A percentile compares a stretch with the other conserved stretches of the same genome.
Evolutionary conservation across 169 alveolate genomes (phyloP).

Genomic region (Blepharisma undulans): DNA sequence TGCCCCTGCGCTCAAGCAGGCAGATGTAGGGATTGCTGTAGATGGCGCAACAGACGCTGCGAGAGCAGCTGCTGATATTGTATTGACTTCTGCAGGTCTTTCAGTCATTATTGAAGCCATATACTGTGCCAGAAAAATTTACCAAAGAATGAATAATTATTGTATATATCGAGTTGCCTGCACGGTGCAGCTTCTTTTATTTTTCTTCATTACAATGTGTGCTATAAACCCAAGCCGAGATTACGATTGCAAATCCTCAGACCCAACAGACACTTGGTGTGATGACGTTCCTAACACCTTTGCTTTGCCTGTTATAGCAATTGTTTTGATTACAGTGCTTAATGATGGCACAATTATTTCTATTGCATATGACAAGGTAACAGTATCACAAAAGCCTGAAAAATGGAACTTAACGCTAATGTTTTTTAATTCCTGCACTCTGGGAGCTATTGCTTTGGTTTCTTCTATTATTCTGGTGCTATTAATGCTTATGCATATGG

Average conservation of each 20-base stretch:
- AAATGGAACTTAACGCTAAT: slow-evolving; percentile 21
- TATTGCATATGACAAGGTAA: slow-evolving; percentile 33
- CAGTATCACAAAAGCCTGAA: slow-evolving; percentile 18
- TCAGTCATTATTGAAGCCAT: slow-evolving; percentile 78
- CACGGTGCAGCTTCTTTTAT: slow-evolving; percentile 49
- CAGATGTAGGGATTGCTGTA: slow-evolving; percentile 70
- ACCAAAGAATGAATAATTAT: slow-evolving; percentile 83
- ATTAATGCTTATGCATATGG: background rate
- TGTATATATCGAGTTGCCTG: slow-evolving; percentile 61
- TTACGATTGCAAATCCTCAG: background rate
- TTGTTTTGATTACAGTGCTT: slow-evolving; percentile 22
- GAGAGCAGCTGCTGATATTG: slow-evolving; percentile 81
- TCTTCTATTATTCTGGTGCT: background rate
- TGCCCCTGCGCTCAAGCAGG: slow-evolving; percentile 78
- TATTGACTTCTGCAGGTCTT: slow-evolving; percentile 74
- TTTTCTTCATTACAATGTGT: slow-evolving; percentile 53
- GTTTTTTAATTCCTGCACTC: background rate
- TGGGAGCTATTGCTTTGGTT: background rate
- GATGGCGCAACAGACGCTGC: slow-evolving; percentile 81
- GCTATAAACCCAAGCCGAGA: background rate
- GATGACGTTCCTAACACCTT: slow-evolving; percentile 20
- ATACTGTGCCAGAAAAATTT: slow-evolving; percentile 82
- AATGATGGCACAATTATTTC: slow-evolving; percentile 37
- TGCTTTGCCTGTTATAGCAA: slow-evolving; percentile 3
- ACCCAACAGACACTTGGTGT: background rate